phyloP scores from a whole-genome alignment of 768 basidiomycete species.

The Royoungia palumana region DNA sequence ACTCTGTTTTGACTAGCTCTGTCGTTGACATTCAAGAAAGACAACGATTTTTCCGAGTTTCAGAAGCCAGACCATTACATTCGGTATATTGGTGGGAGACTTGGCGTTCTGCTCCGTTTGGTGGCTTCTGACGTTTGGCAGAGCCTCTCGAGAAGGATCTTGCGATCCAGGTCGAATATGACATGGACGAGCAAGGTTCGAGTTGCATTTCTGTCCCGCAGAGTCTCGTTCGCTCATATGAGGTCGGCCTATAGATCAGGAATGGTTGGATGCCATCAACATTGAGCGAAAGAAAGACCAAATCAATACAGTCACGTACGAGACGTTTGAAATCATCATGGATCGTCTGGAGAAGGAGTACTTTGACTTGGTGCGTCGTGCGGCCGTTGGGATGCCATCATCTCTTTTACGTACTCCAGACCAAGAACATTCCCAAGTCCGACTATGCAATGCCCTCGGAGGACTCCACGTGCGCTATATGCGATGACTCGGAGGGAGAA shows the following conservation, averaged over 20 bases:
- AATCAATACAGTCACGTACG: conserved; percentile 68
- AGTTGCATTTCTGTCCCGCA: not conserved
- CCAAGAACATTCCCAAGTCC: conserved; percentile 89
- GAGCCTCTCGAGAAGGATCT: conserved; percentile 93
- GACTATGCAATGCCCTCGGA: conserved; percentile 87
- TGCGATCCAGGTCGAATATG: conserved; percentile 93
- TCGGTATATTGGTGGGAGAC: conserved; percentile 74
- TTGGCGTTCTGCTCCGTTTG: not conserved
- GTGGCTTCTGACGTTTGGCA: conserved; percentile 28
- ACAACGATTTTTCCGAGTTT: conserved; percentile 70
- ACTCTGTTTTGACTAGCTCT: not conserved
- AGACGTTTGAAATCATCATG: conserved; percentile 94
- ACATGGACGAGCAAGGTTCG: conserved; percentile 98
- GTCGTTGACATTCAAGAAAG: conserved; percentile 33
- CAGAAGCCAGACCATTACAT: conserved; percentile 82
- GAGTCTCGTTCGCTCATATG: conserved; percentile 3
- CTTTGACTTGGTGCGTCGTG: conserved; percentile 79
- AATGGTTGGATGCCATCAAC: conserved; percentile 90
- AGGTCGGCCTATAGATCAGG: conserved; percentile 59
- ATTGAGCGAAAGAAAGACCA: conserved; percentile 75
- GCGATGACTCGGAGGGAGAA: conserved; percentile 98
- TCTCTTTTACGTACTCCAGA: conserved; percentile 43
- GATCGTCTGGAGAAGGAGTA: conserved; percentile 98
- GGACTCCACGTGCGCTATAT: conserved; percentile 95
- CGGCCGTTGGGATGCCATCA: conserved; percentile 2